phyloP scores from a whole-genome alignment of 805 yeast genomes.

The Isabelozyma heimii region DNA sequence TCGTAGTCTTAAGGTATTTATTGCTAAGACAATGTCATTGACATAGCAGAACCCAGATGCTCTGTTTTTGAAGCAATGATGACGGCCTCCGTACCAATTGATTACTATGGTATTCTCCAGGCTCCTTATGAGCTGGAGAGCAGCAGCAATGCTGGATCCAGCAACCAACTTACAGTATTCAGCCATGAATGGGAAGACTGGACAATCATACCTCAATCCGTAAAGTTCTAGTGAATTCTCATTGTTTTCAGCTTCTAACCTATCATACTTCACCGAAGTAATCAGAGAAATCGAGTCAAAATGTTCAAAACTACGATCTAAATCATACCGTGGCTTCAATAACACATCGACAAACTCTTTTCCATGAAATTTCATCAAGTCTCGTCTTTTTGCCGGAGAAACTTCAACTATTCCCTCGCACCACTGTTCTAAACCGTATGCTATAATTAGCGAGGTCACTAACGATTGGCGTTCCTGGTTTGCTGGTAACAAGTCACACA shows the following conservation, averaged over 20 bases:
- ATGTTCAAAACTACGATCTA: slow-evolving; percentile 3
- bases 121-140: slow-evolving; percentile 26
- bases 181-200: slow-evolving; percentile 51
- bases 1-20: slow-evolving; percentile 46
- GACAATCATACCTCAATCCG: slow-evolving; percentile 65
- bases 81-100: slow-evolving; percentile 82
- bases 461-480: slow-evolving; percentile 50
- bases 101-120: slow-evolving; percentile 35
- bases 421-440: slow-evolving; percentile 32
- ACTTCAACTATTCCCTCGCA: slow-evolving; percentile 22
- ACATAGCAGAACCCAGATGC: slow-evolving; percentile 75
- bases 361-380: slow-evolving; percentile 52
- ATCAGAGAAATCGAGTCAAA: slow-evolving; percentile 4
- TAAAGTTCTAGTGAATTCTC: slow-evolving; percentile 18
- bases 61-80: slow-evolving; percentile 53
- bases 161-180: slow-evolving; percentile 49
- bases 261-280: slow-evolving; percentile 1
- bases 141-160: slow-evolving; percentile 57
- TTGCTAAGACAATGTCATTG: slow-evolving; percentile 63
- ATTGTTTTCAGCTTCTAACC: background rate
- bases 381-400: slow-evolving; percentile 26
- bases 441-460: slow-evolving; percentile 38
- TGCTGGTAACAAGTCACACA: slow-evolving; percentile 49
- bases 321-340: slow-evolving; percentile 19
- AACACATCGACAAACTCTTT: slow-evolving; percentile 37